Conservation (phyloP, 1,139 yeast genomes). For the Hemisphaericaspora xylanilytica region DNA sequence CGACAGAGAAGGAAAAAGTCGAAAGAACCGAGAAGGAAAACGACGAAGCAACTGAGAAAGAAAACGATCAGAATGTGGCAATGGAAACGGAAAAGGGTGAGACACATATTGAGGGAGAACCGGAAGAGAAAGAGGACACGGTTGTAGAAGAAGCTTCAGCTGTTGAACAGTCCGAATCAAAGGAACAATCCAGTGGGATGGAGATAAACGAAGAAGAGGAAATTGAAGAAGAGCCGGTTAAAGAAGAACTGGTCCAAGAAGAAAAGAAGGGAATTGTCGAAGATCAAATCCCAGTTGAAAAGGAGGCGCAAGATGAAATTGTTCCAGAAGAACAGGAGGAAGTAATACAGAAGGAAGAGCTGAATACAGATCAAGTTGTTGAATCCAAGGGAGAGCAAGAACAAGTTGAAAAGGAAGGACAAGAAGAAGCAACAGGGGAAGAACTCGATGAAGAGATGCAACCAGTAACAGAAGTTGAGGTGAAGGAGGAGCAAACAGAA, state of each 20-base stretch:
- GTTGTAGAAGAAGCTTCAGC: slow-evolving; percentile 11
- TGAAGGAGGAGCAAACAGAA: background rate
- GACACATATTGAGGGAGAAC: slow-evolving; percentile 5
- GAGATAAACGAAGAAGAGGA: slow-evolving; percentile 7
- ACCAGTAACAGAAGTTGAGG: slow-evolving; percentile 1
- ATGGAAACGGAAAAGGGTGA: too few relatives aligned
- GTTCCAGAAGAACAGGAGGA: slow-evolving; percentile 7
- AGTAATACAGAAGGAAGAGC: slow-evolving; percentile 4
- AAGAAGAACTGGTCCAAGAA: too few relatives aligned
- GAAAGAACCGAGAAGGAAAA: too few relatives aligned
- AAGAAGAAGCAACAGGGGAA: slow-evolving; percentile 8
- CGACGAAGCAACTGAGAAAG: too few relatives aligned
- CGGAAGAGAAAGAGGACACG: slow-evolving; percentile 6
- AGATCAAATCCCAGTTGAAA: too few relatives aligned
- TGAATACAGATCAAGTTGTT: background rate
- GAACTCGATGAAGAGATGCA: slow-evolving; percentile 7
- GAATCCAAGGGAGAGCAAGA: too few relatives aligned
- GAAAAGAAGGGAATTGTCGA: too few relatives aligned
- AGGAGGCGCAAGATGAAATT: slow-evolving; percentile 4
- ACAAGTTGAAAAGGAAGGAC: background rate
- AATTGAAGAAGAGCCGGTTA: slow-evolving; percentile 8
- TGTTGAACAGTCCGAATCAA: too few relatives aligned
- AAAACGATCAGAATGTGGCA: too few relatives aligned
- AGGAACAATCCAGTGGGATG: background rate
- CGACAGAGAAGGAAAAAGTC: too few relatives aligned